Evolutionary conservation across 805 yeast species (phyloP), one percentile per base, ranked within the genome.

Genomic region (Starmerella apicola): DNA sequence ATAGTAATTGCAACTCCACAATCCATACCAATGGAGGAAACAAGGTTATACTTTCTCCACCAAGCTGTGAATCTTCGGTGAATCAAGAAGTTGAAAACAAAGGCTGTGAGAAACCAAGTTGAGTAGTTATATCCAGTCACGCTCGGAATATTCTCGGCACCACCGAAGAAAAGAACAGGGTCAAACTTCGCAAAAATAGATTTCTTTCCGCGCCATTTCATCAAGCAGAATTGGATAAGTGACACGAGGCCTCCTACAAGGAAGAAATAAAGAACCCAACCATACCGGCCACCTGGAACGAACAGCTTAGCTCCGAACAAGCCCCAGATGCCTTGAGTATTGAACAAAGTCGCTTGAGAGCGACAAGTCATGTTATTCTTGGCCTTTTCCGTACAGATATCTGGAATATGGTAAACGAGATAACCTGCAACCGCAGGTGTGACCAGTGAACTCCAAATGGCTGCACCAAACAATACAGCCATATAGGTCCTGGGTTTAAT

Each of bases 121-220:
- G 71, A 67, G 56, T 74, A 76, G 57, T 76, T 76, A 58, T 75
- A 77, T 22, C 80, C 75, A 3, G 85, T 77, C 32, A 80, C 77
- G 36, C 86, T 84, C n/a, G 88, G 85, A 51, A 78, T 74, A 48
- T 67, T 65, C 36, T 76, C 78, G 10, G 72, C 63, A 5, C 74
- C 71, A 13, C 67, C 64, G 50, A 81, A 69, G 42, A 82, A 77
- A 8, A 77, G 76, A 1, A 84, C 82, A 51, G 81, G 77, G 44
- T 76, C 78, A 51, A 76, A 62, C 48, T 67, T 66, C 29, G 58
- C 52, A 24, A 64, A 39, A 10, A 38, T 64, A 19, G 64, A 59
- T 8, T 30, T 15, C 31, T 54, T 49, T 28, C 71, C 72, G 52
- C 58, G 52, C 39, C 57, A 54, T 46, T 56, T 58, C 33, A 62